Base-by-base conservation (phyloP, 2,329 filamentous ascomycete species). In the Didymella segeticola region DNA sequence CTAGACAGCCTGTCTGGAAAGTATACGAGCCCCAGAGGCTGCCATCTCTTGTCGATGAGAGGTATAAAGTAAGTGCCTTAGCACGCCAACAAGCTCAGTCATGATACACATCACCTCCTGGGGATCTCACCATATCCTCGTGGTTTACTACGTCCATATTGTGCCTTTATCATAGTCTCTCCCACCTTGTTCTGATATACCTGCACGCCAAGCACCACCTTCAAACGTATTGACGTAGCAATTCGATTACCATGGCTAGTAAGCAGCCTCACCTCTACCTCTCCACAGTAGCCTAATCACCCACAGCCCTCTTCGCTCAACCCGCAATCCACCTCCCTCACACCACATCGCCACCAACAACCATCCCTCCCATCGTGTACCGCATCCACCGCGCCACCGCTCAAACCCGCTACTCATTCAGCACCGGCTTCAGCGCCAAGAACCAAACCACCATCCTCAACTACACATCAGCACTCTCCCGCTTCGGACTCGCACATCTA, bases 401-500 rank as follows among this genome's bases (percentile, higher is more conserved):
- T 0, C 71, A 72, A 61, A 72, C 71, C 8, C 60, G 58, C 3
- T 74, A 72, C 60, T 39, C 61, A 22, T 71, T 70, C 60, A 43
- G 53, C 36, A 63, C 58, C 0, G 71, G 71, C 45, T 74, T 74
- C 63, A 57, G 47, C 25, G 55, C 70, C 4, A 72, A 72, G 23
- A 74, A 74, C 58, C 71, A 73, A 48, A 68, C 68, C 41, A 74
- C 71, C 1, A 68, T 73, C 49, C 51, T 71, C 20, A 64, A 63
- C 59, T 63, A 61, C 45, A 62, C 58, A 2, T 63, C 61, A 1
- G 51, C 53, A 1, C 58, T 68, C 14, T 60, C 53, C 0, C 66
- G 67, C 43, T 71, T 71, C 53, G 65, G 66, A 6, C 61, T 70
- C 49, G 67, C 68, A 8, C 68, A 71, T 15, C 54, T 73, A 7